phyloP scores from a whole-genome alignment of 2,329 filamentous ascomycete genomes.

The Aspergillus sp. region DNA sequence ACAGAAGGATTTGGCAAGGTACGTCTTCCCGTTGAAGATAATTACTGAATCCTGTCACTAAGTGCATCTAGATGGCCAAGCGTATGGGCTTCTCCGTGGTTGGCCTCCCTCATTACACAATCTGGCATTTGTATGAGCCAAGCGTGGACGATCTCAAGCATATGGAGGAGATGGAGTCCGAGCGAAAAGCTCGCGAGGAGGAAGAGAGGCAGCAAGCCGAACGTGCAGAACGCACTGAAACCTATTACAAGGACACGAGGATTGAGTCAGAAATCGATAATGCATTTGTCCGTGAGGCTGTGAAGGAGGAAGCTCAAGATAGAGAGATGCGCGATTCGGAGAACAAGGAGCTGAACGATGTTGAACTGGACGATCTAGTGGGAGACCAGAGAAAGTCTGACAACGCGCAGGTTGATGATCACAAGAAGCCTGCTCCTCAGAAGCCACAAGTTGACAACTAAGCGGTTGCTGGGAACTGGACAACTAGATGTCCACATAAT shows the following conservation, averaged over 20 bases:
- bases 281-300: slow-evolving; percentile 69
- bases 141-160: slow-evolving; percentile 95
- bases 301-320: slow-evolving; percentile 56
- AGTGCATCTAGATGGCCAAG: slow-evolving; percentile 76
- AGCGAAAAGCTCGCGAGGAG: slow-evolving; percentile 74
- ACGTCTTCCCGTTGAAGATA: slow-evolving; percentile 12
- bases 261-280: slow-evolving; percentile 91
- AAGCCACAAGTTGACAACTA: background rate
- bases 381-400: slow-evolving; percentile 5
- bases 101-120: slow-evolving; percentile 93
- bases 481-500: background rate
- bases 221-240: slow-evolving; percentile 73
- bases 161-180: slow-evolving; percentile 98
- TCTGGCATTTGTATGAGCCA: slow-evolving; percentile 99
- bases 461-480: background rate
- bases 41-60: background rate
- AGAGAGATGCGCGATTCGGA: slow-evolving; percentile 6
- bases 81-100: slow-evolving; percentile 95
- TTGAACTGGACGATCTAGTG: slow-evolving; percentile 18
- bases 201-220: slow-evolving; percentile 75
- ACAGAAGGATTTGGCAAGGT: slow-evolving; percentile 99
- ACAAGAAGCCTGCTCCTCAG: background rate
- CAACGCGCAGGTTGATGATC: background rate
- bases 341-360: slow-evolving; percentile 20
- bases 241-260: slow-evolving; percentile 73